Conservation (phyloP, 2,329 filamentous ascomycete species). For the Bipolaris victoriae region DNA sequence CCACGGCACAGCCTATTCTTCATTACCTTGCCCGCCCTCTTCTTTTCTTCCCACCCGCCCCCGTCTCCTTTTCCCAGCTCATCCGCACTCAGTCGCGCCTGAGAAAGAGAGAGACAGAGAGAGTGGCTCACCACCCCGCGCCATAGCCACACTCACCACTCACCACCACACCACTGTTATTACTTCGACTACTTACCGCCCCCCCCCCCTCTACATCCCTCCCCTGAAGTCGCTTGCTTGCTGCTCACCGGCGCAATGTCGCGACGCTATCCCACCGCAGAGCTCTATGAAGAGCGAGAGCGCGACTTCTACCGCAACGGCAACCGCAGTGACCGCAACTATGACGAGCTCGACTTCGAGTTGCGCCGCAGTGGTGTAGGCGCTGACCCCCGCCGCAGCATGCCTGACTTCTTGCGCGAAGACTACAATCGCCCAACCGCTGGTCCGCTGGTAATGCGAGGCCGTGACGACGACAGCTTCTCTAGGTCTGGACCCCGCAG, state of each 20-base stretch:
- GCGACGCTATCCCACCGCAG: conserved; percentile 54
- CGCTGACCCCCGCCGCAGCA: conserved; percentile 49
- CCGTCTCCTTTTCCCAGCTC: conserved; percentile 3
- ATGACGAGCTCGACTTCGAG: conserved; percentile 59
- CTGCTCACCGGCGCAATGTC: conserved; percentile 29
- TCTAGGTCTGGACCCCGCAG: conserved; percentile 41
- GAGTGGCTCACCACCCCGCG: conserved; percentile 21
- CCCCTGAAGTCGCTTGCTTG: conserved; percentile 20
- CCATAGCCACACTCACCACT: background rate
- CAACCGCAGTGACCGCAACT: conserved; percentile 51
- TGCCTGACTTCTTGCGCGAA: conserved; percentile 57
- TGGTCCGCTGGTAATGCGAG: conserved; percentile 55
- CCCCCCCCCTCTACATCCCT: background rate
- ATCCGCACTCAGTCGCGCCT: conserved; percentile 7
- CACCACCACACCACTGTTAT: background rate
- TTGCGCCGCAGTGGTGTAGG: conserved; percentile 45
- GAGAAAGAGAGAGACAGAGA: conserved; percentile 5
- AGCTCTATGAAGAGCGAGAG: conserved; percentile 58
- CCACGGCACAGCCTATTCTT: conserved; percentile 22
- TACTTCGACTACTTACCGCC: background rate
- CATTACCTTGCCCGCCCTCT: conserved; percentile 10
- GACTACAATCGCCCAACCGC: conserved; percentile 57
- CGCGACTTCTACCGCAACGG: conserved; percentile 56
- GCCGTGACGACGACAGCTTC: conserved; percentile 49
- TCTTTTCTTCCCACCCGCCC: background rate